Base-by-base conservation (phyloP, 306 rosid genomes). In the Vigna hirtella region DNA sequence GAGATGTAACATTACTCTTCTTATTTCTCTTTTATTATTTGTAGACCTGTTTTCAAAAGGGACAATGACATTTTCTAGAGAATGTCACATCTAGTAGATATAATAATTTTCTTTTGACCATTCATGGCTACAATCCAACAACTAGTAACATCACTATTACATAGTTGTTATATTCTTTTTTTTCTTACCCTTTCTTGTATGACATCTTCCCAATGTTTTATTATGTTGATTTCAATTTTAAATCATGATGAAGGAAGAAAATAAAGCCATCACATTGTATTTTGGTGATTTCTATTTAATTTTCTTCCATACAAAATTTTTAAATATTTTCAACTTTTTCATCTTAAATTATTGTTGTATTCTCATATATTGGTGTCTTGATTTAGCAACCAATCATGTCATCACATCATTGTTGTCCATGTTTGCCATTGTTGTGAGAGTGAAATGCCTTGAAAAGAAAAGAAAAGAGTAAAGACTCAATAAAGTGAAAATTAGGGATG, bases 121-220 rank as follows among this genome's bases (percentile, higher is more conserved):
- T 79, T 79, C 79, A 48, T 56, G 12, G 61, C 70, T 30, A 47
- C 48, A 56, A 40, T 72, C 65, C 66, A 38, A 45, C 30, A 17
- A 50, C 71, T 65, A 64, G 73, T n/a, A 34, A 51, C 56, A 55
- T 59, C 9, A 36, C 49, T 9, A 17, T 8, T 36, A 34, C n/a
- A 28, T 36, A 59, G 26, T 30, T 76, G 9, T 22, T 52, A 11
- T 28, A 62, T 11, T 26, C 28, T 30, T 30, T 51, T 61, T 13
- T 55, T 38, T 58, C 49, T 42, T 18, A 49, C 6, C 20, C 40
- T 70, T 64, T 61, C 40, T 28, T 9, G 17, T 43, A 4, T 14
- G 26, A 49, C 64, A 18, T 64, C n/a, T 49, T 76, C 0, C 16
- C 11, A 45, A 45, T 45, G 15, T 45, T 12, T 45, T 2, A 12